Evolutionary conservation across 768 basidiomycete species (phyloP).

Genomic region (Pisolithus orientalis): DNA sequence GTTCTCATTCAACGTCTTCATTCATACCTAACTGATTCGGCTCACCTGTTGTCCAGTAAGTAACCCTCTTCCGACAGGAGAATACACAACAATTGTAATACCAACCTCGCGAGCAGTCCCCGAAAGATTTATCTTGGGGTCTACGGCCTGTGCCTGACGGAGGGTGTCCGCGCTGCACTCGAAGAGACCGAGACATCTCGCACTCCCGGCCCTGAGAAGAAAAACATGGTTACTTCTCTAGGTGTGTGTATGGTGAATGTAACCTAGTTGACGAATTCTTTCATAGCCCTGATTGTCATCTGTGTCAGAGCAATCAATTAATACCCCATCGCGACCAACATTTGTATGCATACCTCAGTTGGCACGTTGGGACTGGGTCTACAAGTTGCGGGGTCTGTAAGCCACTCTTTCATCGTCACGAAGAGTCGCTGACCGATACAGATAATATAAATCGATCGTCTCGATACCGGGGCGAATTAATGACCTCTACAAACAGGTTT

Average conservation of each 20-base stretch:
- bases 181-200: constrained; percentile 45
- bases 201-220: constrained; percentile 25
- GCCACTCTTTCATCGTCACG: not conserved
- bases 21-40: constrained; percentile 1
- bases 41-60: constrained; percentile 40
- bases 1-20: not conserved
- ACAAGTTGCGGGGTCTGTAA: not conserved
- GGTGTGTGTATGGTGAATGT: not conserved
- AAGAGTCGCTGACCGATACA: constrained; percentile 29
- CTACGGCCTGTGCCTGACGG: constrained; percentile 43
- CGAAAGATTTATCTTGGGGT: constrained; percentile 35
- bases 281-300: constrained; percentile 43
- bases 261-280: constrained; percentile 44
- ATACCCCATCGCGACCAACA: not conserved
- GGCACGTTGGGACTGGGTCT: constrained; percentile 38
- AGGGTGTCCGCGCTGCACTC: constrained; percentile 43
- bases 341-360: constrained; percentile 36
- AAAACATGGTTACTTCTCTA: not conserved
- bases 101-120: constrained; percentile 45
- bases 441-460: constrained; percentile 41
- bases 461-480: constrained; percentile 37
- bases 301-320: constrained; percentile 5
- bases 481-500: constrained; percentile 31
- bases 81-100: constrained; percentile 44
- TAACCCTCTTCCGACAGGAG: constrained; percentile 47